These are phyloP conservation scores for Phytophthora sojae DNA, from an alignment of 352 stramenopile genomes.

Conservation along the genomic window DNA sequence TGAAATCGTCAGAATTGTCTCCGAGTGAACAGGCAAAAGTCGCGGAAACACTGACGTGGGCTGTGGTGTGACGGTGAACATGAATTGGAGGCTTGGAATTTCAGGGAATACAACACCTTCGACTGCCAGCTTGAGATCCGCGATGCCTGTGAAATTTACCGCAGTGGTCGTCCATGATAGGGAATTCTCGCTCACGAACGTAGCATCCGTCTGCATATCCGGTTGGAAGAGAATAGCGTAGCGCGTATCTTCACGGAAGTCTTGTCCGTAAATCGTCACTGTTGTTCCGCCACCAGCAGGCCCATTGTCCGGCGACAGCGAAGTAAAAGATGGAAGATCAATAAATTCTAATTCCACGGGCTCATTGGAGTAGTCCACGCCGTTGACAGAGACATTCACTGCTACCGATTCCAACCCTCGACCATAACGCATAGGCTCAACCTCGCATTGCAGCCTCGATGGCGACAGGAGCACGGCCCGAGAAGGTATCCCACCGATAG, in stretches of 20 bases:
- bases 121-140: slow-evolving; percentile 13
- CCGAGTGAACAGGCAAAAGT: slow-evolving; percentile 18
- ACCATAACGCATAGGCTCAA: slow-evolving; percentile 27
- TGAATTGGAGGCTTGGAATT: slow-evolving; percentile 22
- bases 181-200: slow-evolving; percentile 27
- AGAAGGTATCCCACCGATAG: slow-evolving; percentile 5
- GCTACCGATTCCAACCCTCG: not conserved
- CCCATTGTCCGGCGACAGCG: slow-evolving; percentile 29
- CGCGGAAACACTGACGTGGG: slow-evolving; percentile 16
- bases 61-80: slow-evolving; percentile 23
- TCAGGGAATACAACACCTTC: slow-evolving; percentile 18
- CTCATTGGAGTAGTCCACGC: slow-evolving; percentile 31
- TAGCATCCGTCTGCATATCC: slow-evolving; percentile 6
- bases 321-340: slow-evolving; percentile 21
- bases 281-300: slow-evolving; percentile 29
- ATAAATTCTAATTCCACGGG: slow-evolving; percentile 14
- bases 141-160: not conserved
- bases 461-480: slow-evolving; percentile 30
- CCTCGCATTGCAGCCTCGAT: slow-evolving; percentile 39
- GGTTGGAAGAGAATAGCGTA: slow-evolving; percentile 27
- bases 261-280: slow-evolving; percentile 28
- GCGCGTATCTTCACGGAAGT: slow-evolving; percentile 29
- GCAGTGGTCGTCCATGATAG: slow-evolving; percentile 32
- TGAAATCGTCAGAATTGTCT: slow-evolving; percentile 34
- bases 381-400: slow-evolving; percentile 45